Evolutionary conservation across 2,329 filamentous ascomycete genomes (phyloP).

Genomic region (Botrytis byssoidea): DNA sequence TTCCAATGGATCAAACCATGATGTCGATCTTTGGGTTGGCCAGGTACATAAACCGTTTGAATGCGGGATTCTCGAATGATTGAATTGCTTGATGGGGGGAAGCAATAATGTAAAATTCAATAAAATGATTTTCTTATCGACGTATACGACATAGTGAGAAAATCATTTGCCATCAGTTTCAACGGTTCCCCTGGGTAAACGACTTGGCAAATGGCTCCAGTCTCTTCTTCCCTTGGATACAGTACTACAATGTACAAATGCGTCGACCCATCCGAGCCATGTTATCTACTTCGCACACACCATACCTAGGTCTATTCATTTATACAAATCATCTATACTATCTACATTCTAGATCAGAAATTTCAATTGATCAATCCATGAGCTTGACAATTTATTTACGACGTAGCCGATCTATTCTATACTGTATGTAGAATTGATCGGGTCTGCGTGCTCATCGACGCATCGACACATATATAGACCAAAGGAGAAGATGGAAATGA

Average conservation of each 20-base stretch:
- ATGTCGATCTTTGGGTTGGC: neutral
- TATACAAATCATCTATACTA: neutral
- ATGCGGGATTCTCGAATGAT: neutral
- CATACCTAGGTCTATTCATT: neutral
- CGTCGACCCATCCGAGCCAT: neutral
- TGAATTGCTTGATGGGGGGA: neutral
- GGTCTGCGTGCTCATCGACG: neutral
- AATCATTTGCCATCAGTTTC: neutral
- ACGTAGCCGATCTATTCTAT: neutral
- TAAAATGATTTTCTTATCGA: neutral
- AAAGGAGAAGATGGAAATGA: neutral
- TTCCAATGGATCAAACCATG: neutral
- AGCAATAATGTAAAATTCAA: conserved; percentile 10
- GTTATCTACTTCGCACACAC: neutral
- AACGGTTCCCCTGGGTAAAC: conserved; percentile 6
- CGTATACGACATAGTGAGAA: neutral
- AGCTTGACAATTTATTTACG: neutral
- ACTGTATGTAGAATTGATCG: neutral
- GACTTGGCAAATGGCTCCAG: neutral
- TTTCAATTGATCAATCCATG: neutral
- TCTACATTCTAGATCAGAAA: neutral
- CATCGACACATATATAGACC: neutral
- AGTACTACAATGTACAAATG: too few relatives aligned
- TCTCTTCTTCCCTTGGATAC: neutral
- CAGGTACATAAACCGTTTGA: neutral